These are phyloP conservation scores for Xylaria hypoxylon DNA, from an alignment of 2,329 filamentous ascomycete genomes.

Conservation along the genomic window DNA sequence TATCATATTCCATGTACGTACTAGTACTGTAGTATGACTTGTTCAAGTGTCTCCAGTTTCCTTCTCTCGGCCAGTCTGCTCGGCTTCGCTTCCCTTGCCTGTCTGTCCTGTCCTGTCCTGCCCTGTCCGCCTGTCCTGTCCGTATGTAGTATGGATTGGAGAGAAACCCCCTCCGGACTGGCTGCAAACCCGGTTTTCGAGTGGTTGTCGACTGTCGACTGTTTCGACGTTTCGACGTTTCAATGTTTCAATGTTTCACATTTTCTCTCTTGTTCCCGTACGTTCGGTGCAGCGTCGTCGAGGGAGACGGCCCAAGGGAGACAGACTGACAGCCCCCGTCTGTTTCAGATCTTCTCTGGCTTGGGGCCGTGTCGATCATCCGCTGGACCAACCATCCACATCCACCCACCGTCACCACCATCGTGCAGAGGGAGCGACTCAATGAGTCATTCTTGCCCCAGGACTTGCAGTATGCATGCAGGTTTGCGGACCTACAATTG, in stretches of 20 bases:
- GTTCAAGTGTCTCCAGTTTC: neutral
- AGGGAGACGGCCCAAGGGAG: neutral
- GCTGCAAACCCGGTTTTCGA: slow-evolving; percentile 3
- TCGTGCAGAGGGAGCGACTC: slow-evolving; percentile 14
- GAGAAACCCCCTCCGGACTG: too few species aligned
- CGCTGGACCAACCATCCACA: slow-evolving; percentile 1
- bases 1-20: neutral
- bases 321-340: slow-evolving; percentile 2
- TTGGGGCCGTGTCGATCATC: slow-evolving; percentile 23
- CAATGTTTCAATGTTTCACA: slow-evolving; percentile 43
- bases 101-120: too few species aligned
- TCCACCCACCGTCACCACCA: neutral
- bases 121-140: too few species aligned
- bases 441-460: slow-evolving; percentile 45
- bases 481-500: slow-evolving; percentile 30
- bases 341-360: slow-evolving; percentile 45
- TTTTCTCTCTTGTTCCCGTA: slow-evolving; percentile 40
- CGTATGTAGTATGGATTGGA: too few species aligned
- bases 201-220: neutral
- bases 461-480: slow-evolving; percentile 38
- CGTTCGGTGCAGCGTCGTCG: slow-evolving; percentile 38
- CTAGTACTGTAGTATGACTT: slow-evolving; percentile 21
- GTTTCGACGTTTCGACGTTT: too few species aligned
- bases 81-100: neutral
- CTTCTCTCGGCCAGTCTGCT: too few species aligned